Base-by-base conservation (phyloP, 495 filamentous ascomycete genomes). In the Xylaria bambusicola region DNA sequence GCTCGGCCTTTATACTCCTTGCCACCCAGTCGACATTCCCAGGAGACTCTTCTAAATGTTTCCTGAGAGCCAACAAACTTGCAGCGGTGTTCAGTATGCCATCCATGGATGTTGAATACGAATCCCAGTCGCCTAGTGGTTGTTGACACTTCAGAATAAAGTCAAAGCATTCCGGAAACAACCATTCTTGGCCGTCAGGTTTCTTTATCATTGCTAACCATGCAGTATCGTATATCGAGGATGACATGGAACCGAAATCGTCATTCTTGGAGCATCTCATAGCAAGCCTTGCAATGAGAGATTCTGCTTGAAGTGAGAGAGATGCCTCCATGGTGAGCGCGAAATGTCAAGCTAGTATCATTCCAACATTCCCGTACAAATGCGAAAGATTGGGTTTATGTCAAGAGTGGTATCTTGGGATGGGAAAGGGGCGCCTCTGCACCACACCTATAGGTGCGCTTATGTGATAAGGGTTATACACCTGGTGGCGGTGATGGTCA, bases 121-220 rank as follows among this genome's bases (percentile, higher is more conserved):
- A 49, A 10, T 41, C 36, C 76, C 76, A 77, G 31, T 53, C 63
- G 5, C 71, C 73, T 50, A 58, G 57, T 21, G 57, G 41, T 0
- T 62, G 50, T 31, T 66, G 63, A 3, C 23, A 38, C 7, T 12
- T 4, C 20, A 66, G n/a, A 0, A 66, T 36, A 20, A 17, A 62
- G 1, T 60, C 48, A 45, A 76, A 76, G 27, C 62, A 68, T 31
- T 71, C 53, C 21, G 77, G 74, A 50, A 77, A 78, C 0, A 74
- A 56, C 69, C 70, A 77, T 6, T 45, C 23, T 10, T 48, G 58
- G 5, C 67, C 54, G 9, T 41, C 55, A 3, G 54, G 24, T 52
- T 74, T 75, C 13, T 35, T 38, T 12, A 80, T 48, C 73, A 82
- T 73, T 1, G 79, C 71, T 0, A 80, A 51, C 79, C 77, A 82